Conservation (phyloP, 148 eudicot genomes). For the Chenopodium suecicum region DNA sequence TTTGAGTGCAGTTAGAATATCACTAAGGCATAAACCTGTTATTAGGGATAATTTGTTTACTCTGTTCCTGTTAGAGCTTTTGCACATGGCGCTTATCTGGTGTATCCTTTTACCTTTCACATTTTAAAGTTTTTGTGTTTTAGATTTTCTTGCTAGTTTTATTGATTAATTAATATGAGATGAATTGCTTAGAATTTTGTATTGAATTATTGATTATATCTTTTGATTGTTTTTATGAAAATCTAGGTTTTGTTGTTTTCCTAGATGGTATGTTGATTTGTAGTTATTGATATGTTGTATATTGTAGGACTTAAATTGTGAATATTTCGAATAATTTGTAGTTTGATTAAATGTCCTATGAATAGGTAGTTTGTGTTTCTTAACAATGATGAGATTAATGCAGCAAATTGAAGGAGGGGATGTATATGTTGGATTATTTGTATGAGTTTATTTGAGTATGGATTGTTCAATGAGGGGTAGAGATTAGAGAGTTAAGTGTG, state of each 20-base stretch:
- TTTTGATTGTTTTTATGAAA: background rate
- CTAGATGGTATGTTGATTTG: background rate
- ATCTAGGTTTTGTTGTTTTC: background rate
- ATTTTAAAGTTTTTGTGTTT: background rate
- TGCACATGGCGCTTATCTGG: constrained; percentile 77
- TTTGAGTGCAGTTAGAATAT: constrained; percentile 57
- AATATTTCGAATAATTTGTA: no score
- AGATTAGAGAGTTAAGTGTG: background rate
- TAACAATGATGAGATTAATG: background rate
- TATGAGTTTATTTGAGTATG: background rate
- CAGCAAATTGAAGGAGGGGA: background rate
- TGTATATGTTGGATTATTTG: background rate
- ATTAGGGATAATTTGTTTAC: constrained; percentile 79
- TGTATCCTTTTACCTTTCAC: constrained; percentile 69
- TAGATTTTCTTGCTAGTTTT: background rate
- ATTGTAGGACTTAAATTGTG: background rate
- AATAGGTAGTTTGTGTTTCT: background rate
- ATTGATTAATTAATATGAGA: background rate
- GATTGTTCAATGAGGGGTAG: background rate
- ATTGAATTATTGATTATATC: background rate
- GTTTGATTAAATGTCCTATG: no score
- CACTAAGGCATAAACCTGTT: constrained; percentile 73
- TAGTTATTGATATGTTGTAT: background rate
- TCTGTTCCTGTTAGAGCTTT: constrained; percentile 75
- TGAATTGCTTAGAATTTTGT: no score